These are phyloP conservation scores for Fraxinus floribunda DNA, from an alignment of 305 asterid species.

Conservation along the genomic window DNA sequence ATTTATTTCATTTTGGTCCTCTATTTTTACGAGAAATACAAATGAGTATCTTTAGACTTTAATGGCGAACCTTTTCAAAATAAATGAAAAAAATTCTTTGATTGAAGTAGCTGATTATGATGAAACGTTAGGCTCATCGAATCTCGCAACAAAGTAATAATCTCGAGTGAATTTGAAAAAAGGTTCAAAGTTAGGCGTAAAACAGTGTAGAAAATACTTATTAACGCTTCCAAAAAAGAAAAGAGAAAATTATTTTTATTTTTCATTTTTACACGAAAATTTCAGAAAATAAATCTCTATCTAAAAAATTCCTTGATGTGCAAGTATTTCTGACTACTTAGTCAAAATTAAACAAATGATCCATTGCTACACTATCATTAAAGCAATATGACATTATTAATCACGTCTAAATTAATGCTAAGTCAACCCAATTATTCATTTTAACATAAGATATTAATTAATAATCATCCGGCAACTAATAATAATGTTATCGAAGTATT, in stretches of 20 bases:
- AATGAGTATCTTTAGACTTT: not conserved
- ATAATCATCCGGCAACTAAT: slow-evolving; percentile 6
- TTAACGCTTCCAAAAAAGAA: not conserved
- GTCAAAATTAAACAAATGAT: not conserved
- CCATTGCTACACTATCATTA: not conserved
- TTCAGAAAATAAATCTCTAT: not conserved
- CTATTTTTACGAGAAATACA: not conserved
- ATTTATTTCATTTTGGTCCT: not conserved
- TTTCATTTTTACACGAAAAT: not conserved
- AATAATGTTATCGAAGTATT: slow-evolving; percentile 8
- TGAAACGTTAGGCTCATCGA: not conserved
- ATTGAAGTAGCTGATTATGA: not conserved
- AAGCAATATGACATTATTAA: not conserved
- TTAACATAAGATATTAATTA: slow-evolving; percentile 16
- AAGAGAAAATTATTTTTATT: not conserved
- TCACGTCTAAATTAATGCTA: slow-evolving; percentile 19
- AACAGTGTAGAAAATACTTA: not conserved
- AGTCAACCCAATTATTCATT: slow-evolving; percentile 32
- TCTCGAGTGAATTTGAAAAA: not conserved
- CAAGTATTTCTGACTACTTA: slow-evolving; percentile 22
- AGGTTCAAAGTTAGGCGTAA: not conserved
- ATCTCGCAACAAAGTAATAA: not conserved
- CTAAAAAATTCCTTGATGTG: slow-evolving; percentile 11
- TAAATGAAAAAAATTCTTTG: not conserved
- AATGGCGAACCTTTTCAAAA: not conserved